Evolutionary conservation across 345 rosid species (phyloP).

Genomic region (Tarenaya hassleriana): DNA sequence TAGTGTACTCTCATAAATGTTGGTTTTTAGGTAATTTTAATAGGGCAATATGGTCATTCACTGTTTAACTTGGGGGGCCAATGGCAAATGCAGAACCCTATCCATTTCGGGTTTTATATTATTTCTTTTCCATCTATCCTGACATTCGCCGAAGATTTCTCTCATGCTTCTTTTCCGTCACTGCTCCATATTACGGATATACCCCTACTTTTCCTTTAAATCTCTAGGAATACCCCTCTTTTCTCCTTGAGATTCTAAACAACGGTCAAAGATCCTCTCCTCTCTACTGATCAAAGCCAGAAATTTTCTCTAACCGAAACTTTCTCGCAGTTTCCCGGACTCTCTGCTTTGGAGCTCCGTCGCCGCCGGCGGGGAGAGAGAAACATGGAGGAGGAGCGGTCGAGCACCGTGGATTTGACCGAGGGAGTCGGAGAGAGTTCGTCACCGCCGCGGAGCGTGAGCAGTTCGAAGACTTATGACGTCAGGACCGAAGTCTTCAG

Average conservation of each 20-base stretch:
- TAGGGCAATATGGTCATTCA: background rate
- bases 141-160: slow-evolving; percentile 8
- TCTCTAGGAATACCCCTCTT: background rate
- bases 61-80: background rate
- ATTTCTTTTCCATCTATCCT: background rate
- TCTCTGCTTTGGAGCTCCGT: slow-evolving; percentile 1
- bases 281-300: slow-evolving; percentile 16
- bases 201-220: slow-evolving; percentile 13
- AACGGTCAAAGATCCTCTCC: slow-evolving; percentile 46
- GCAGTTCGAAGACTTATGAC: slow-evolving; percentile 38
- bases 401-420: slow-evolving; percentile 43
- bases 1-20: no score
- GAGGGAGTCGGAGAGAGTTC: slow-evolving; percentile 82
- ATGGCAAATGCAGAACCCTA: slow-evolving; percentile 17
- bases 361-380: slow-evolving; percentile 12
- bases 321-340: slow-evolving; percentile 9
- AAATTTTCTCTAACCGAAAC: background rate
- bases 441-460: slow-evolving; percentile 63
- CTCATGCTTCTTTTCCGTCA: background rate
- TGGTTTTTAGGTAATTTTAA: no score
- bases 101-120: slow-evolving; percentile 6
- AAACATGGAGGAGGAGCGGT: background rate
- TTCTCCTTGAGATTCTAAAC: slow-evolving; percentile 32
- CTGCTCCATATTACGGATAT: slow-evolving; percentile 20
- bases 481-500: slow-evolving; percentile 44